Base-by-base conservation (phyloP, 1,284 basidiomycete genomes). In the Leccinum huronense region DNA sequence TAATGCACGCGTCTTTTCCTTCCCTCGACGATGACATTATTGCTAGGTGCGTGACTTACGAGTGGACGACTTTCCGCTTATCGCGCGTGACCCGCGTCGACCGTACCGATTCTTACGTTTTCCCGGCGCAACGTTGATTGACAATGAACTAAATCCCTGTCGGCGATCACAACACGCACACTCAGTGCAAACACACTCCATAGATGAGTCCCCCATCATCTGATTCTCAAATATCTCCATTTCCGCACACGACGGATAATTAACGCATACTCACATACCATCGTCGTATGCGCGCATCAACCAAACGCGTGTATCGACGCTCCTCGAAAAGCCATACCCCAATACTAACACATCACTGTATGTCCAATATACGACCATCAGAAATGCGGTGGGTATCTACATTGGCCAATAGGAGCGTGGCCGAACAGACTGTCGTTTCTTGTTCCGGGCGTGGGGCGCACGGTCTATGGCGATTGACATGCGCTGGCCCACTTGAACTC, bases 121-220 rank as follows among this genome's bases (percentile, higher is more conserved):
- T 63, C 59, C 16, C 58, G 51, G 38, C n/a, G 19, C 40, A 61
- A 53, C 60, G 45, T 45, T 34, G 16, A 36, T 34, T 31, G 33
- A 45, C 57, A 31, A 34, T 40, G 13, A n/a, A 59, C 55, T 31
- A 38, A 23, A 60, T 62, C 58, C 33, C 57, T 61, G 60, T 59
- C 69, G 64, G 67, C 57, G 71, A 72, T 70, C 69, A 70, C 60
- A 61, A 69, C 70, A 69, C 64, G 63, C 70, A 45, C 60, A 23
- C 67, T 42, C 36, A 3, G 33, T 14, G 56, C 66, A 60, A 55
- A 30, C 42, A 8, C n/a, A 38, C 5, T 3, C 66, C 13, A 59
- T 31, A 23, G 60, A 58, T 60, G 57, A 61, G 19, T 51, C 7
- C 11, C 54, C 30, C n/a, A 16, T 66, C 69, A n/a, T 6, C 10